Percentiles rank a stretch among this genome's conserved stretches.
Conservation (phyloP, 331 rosid species). For the Dryas integrifolia region DNA sequence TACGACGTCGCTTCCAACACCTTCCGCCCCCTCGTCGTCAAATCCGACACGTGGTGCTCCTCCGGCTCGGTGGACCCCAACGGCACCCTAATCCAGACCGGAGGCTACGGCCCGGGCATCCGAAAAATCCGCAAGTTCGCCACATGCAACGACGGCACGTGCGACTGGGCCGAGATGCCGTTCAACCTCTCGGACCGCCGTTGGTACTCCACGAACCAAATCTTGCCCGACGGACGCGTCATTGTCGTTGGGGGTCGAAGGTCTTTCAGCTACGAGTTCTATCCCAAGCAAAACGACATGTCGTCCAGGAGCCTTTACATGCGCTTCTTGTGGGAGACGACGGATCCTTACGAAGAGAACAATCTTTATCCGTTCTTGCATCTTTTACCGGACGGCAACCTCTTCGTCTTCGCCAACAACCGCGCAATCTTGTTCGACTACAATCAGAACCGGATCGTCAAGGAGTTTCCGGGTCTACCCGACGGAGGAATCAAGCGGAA, state of each 20-base stretch:
- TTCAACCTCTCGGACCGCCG: constrained; percentile 30
- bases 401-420: constrained; percentile 68
- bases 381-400: constrained; percentile 64
- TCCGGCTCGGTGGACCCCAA: constrained; percentile 49
- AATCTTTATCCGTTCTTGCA: constrained; percentile 87
- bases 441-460: constrained; percentile 26
- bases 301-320: constrained; percentile 25
- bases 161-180: constrained; percentile 55
- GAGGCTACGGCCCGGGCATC: constrained; percentile 64
- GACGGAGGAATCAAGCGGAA: constrained; percentile 45
- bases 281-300: constrained; percentile 38
- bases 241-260: constrained; percentile 60
- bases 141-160: constrained; percentile 35
- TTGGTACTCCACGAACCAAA: constrained; percentile 72
- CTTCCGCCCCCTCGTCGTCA: constrained; percentile 51
- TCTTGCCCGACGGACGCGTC: constrained; percentile 54
- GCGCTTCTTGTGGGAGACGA: constrained; percentile 49
- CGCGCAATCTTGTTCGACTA: constrained; percentile 54
- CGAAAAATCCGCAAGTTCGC: constrained; percentile 44
- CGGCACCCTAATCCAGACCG: constrained; percentile 67
- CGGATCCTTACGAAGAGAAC: constrained; percentile 57
- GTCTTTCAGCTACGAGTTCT: constrained; percentile 58
- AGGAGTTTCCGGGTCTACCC: constrained; percentile 45
- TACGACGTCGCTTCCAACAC: constrained; percentile 54
- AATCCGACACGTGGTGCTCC: constrained; percentile 77